These are phyloP conservation scores for Calonectria pteridis DNA, from an alignment of 2,329 filamentous ascomycete species.

Conservation along the genomic window DNA sequence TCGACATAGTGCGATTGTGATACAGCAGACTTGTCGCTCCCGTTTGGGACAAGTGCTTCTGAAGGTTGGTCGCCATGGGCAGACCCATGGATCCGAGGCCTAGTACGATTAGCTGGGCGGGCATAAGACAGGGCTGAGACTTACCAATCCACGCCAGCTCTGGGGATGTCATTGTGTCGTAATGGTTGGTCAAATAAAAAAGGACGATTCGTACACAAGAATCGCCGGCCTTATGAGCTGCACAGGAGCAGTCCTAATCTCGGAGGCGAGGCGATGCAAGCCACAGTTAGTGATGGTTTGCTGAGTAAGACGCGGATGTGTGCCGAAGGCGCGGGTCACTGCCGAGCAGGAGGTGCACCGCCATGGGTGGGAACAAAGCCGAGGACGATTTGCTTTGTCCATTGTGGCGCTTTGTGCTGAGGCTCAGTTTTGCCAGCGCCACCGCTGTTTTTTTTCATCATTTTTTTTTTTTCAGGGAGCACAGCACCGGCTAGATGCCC, in stretches of 20 bases:
- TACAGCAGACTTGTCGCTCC: conserved; percentile 50
- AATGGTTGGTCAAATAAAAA: not conserved
- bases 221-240: not conserved
- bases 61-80: conserved; percentile 63
- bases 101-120: conserved; percentile 8
- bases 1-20: conserved; percentile 61
- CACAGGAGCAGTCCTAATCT: not conserved
- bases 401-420: too few relatives aligned
- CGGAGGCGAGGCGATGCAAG: not conserved
- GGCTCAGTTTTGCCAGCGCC: not conserved
- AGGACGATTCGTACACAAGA: not conserved
- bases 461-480: too few relatives aligned
- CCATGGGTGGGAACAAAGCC: too few relatives aligned
- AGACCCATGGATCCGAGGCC: conserved; percentile 66
- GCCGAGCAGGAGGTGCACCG: not conserved
- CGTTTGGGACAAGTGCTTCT: conserved; percentile 52
- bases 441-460: too few relatives aligned
- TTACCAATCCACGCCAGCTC: conserved; percentile 29
- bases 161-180: conserved; percentile 18
- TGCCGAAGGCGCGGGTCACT: not conserved
- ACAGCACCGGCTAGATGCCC: not conserved
- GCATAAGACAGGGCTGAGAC: not conserved
- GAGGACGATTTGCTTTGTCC: too few relatives aligned
- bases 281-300: not conserved
- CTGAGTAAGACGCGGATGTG: not conserved